Conservation (phyloP, 176 grass and related monocot genomes). For the Aegilops longissima region DNA sequence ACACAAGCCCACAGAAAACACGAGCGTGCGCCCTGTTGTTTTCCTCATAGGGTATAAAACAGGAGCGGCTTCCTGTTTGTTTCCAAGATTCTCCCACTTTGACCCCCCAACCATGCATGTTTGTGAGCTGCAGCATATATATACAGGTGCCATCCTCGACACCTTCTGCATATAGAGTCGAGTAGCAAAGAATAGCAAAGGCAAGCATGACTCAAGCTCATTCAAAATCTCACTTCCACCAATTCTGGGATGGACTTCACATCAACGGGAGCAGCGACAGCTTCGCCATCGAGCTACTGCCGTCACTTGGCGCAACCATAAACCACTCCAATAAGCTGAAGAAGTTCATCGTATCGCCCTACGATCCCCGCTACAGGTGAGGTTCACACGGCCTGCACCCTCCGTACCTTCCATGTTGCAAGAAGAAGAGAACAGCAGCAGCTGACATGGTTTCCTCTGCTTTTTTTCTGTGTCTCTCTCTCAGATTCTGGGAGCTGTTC, state of each 20-base stretch:
- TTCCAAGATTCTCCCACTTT: constrained; percentile 37
- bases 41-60: constrained; percentile 46
- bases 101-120: constrained; percentile 24
- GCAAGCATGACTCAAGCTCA: constrained; percentile 46
- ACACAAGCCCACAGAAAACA: constrained; percentile 18
- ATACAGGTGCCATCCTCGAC: constrained; percentile 27
- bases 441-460: constrained; percentile 43
- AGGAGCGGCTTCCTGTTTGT: constrained; percentile 23
- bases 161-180: constrained; percentile 31
- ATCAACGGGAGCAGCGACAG: constrained; percentile 39
- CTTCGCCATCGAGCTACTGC: constrained; percentile 66
- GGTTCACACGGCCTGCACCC: constrained; percentile 5
- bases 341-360: constrained; percentile 77
- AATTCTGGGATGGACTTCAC: constrained; percentile 45
- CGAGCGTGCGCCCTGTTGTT: constrained; percentile 1
- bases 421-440: not conserved
- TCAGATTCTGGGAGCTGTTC: constrained; percentile 93
- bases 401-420: constrained; percentile 20
- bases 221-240: constrained; percentile 38
- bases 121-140: constrained; percentile 38
- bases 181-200: constrained; percentile 32
- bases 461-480: constrained; percentile 40
- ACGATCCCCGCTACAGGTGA: constrained; percentile 81
- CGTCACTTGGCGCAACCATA: constrained; percentile 78
- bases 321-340: constrained; percentile 66